Base-by-base conservation (phyloP, 129 eudicot genomes). In the carrot (Daucus carota) region DNA sequence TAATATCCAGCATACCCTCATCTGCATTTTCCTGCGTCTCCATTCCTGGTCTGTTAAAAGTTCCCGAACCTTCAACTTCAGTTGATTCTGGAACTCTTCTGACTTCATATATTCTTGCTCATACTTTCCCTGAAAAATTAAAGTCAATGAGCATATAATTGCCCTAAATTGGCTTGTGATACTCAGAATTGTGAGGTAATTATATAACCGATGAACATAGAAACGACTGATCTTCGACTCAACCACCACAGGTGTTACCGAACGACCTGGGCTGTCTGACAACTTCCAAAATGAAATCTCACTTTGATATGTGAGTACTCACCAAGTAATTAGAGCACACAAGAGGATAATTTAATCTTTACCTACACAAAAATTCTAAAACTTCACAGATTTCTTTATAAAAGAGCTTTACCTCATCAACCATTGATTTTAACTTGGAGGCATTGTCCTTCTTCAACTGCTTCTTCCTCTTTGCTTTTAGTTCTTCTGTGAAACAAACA, bases 1-100 rank as follows among this genome's bases (percentile, higher is more conserved):
- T 40, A 43, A 66, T 79, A 65, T 73, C 43, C 40, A 52, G 74
- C 86, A 86, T 95, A 95, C 99, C 85, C 99, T 86, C 96, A 89
- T 91, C 81, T 87, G 94, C 99, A 95, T 95, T 86, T 95, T 95
- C 84, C 99, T 88, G 81, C 97, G 83, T 36, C 97, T 88, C 99
- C 99, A 95, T 78, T 95, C 99, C 85, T 95, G 99, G 46, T 95
- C 99, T 59, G 99, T 92, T 60, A 95, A 80, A 74, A 95, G 76
- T 83, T 95, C 92, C 44, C 96, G 87, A 81, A 95, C 99, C 82
- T 95, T 95, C 83, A 95, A 31, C 83, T 92, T 95, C 52, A 95
- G 81, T 83, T 89, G 91, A 59, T 86, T 85, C 87, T 92, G 90
- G 76, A 88, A 95, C 65, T 88, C 97, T 12, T 82, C 88, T 34